These are phyloP conservation scores for Schizophyllum commune DNA, from an alignment of 1,284 basidiomycete genomes.

Conservation along the genomic window DNA sequence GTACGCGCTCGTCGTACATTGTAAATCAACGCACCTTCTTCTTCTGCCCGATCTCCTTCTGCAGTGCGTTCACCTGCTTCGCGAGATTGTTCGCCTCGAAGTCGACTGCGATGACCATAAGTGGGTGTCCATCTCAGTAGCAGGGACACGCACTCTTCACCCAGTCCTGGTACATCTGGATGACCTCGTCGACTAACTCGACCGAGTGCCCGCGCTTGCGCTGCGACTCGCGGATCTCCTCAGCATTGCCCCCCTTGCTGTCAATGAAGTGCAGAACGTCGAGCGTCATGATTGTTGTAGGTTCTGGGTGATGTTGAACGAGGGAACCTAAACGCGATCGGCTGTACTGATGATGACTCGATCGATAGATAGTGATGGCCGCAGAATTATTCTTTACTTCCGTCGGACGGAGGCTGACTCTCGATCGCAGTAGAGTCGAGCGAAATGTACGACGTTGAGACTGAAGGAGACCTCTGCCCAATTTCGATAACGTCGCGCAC, in stretches of 20 bases:
- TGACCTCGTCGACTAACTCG: conserved; percentile 90
- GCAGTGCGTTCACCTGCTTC: conserved; percentile 83
- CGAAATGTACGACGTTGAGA: too few species aligned
- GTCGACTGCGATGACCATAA: conserved; percentile 50
- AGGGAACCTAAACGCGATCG: background rate
- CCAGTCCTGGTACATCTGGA: conserved; percentile 90
- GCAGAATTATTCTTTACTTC: background rate
- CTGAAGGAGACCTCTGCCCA: too few species aligned
- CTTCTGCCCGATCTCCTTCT: conserved; percentile 92
- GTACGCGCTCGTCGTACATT: conserved; percentile 3
- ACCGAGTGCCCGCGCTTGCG: conserved; percentile 84
- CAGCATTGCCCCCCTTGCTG: conserved; percentile 91
- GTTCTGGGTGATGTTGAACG: background rate
- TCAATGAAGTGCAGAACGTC: conserved; percentile 76
- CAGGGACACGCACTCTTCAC: conserved; percentile 64
- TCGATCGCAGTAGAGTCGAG: too few species aligned
- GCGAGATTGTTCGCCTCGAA: conserved; percentile 75
- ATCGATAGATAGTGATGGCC: background rate
- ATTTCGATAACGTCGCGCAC: too few species aligned
- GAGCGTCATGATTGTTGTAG: conserved; percentile 34
- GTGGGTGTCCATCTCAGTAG: background rate
- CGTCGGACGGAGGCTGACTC: too few species aligned
- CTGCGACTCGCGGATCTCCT: conserved; percentile 89
- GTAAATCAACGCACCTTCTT: conserved; percentile 61
- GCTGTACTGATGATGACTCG: background rate